Conservation (phyloP, 305 asterid species). For the Fraxinus sp. region DNA sequence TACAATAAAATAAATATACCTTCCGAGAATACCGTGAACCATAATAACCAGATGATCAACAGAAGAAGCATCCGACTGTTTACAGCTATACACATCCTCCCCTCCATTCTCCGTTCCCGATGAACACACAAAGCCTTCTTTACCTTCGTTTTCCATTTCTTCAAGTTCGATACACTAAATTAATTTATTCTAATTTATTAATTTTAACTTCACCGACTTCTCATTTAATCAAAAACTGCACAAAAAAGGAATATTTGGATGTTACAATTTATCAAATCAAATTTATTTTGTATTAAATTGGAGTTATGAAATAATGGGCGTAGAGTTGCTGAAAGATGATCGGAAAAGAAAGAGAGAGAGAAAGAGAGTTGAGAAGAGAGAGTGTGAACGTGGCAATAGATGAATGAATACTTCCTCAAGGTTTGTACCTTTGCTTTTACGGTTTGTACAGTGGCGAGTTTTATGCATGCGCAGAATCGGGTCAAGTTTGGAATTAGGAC, state of each 20-base stretch:
- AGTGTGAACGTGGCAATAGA: constrained; percentile 10
- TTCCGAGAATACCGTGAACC: constrained; percentile 58
- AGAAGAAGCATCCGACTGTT: constrained; percentile 30
- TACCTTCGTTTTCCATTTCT: neutral
- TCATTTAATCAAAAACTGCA: constrained; percentile 23
- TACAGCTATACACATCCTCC: constrained; percentile 38
- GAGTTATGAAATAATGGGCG: neutral
- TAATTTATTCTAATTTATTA: neutral
- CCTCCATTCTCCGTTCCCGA: constrained; percentile 38
- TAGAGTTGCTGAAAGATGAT: neutral
- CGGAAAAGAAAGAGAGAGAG: neutral
- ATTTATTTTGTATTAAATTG: neutral
- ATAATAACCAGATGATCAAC: constrained; percentile 50
- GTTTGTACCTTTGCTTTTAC: constrained; percentile 24
- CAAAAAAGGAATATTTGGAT: neutral
- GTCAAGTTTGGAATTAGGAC: neutral
- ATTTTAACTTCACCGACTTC: neutral
- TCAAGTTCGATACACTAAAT: neutral
- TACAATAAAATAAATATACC: constrained; percentile 25
- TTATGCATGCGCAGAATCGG: neutral
- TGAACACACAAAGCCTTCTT: constrained; percentile 27
- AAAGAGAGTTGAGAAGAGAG: neutral
- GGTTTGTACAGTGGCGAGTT: constrained; percentile 15
- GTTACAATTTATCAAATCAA: neutral
- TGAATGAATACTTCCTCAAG: neutral